Percentiles rank a stretch among this genome's conserved stretches.
These are phyloP conservation scores for Hippophae rhamnoides DNA, from an alignment of 306 rosid genomes.

Conservation along the genomic window DNA sequence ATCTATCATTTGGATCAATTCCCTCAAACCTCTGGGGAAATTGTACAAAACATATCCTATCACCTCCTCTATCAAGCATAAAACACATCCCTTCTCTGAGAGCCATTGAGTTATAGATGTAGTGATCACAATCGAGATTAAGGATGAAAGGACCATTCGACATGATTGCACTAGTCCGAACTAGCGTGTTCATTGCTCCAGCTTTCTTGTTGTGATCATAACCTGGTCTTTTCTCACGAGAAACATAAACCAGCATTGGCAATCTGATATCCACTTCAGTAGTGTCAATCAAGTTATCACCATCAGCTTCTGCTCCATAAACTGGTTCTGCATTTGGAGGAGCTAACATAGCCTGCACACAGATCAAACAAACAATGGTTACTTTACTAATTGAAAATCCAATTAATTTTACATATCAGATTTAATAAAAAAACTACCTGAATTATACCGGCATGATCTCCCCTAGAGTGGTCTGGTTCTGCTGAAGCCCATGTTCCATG, in stretches of 20 bases:
- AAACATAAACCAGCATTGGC: slow-evolving; percentile 79
- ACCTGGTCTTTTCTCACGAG: slow-evolving; percentile 76
- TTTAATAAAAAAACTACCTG: slow-evolving; percentile 36
- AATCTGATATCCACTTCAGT: slow-evolving; percentile 58
- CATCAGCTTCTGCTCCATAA: slow-evolving; percentile 57
- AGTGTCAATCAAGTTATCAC: slow-evolving; percentile 59
- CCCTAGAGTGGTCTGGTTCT: slow-evolving; percentile 68
- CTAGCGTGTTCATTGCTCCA: slow-evolving; percentile 86
- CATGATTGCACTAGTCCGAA: slow-evolving; percentile 84
- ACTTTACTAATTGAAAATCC: no score
- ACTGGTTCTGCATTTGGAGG: slow-evolving; percentile 70
- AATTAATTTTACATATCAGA: neutral
- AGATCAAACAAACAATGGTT: neutral
- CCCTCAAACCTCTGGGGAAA: slow-evolving; percentile 91
- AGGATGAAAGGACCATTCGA: slow-evolving; percentile 83
- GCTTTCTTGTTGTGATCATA: slow-evolving; percentile 89
- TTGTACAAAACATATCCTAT: slow-evolving; percentile 74
- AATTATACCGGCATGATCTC: slow-evolving; percentile 80
- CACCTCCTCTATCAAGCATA: slow-evolving; percentile 88
- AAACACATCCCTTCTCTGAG: slow-evolving; percentile 89
- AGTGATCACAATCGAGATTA: slow-evolving; percentile 85
- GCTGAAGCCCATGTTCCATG: slow-evolving; percentile 81
- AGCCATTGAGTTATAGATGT: slow-evolving; percentile 66
- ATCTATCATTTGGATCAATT: slow-evolving; percentile 67
- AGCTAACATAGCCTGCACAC: slow-evolving; percentile 70